phyloP scores from a whole-genome alignment of 2,329 filamentous ascomycete species.

The Aspergillus fumigatus region DNA sequence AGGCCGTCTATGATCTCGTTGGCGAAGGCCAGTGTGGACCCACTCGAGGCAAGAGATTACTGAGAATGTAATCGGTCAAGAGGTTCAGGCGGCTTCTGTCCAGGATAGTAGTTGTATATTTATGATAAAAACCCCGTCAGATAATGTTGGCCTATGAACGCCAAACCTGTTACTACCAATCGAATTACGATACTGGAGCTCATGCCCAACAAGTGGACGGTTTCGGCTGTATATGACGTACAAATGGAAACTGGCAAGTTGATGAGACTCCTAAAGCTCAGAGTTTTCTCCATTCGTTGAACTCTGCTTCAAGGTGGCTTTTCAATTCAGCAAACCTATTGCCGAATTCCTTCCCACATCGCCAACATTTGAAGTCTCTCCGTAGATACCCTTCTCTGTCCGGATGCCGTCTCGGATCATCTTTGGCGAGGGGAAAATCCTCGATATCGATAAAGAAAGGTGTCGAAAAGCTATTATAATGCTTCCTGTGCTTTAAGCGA shows the following conservation, averaged over 20 bases:
- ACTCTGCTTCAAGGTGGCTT: slow-evolving; percentile 69
- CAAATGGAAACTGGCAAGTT: background rate
- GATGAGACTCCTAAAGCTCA: slow-evolving; percentile 31
- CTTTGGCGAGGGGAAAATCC: slow-evolving; percentile 68
- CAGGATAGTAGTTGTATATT: slow-evolving; percentile 21
- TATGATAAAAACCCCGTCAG: slow-evolving; percentile 8
- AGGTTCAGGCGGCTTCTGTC: slow-evolving; percentile 8
- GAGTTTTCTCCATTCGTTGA: slow-evolving; percentile 66
- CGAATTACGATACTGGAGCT: background rate
- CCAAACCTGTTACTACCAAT: background rate
- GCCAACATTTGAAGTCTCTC: slow-evolving; percentile 73
- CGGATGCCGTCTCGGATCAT: slow-evolving; percentile 60
- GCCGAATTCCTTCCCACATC: slow-evolving; percentile 69
- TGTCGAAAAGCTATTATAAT: slow-evolving; percentile 89
- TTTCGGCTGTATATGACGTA: background rate
- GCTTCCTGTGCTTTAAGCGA: slow-evolving; percentile 71
- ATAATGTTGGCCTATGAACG: background rate
- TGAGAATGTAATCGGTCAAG: slow-evolving; percentile 18
- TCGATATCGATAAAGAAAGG: slow-evolving; percentile 74
- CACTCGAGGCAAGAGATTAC: slow-evolving; percentile 12
- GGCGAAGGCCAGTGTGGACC: slow-evolving; percentile 6
- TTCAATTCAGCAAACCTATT: slow-evolving; percentile 72
- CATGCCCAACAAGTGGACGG: background rate
- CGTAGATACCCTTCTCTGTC: slow-evolving; percentile 56
- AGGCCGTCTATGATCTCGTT: slow-evolving; percentile 6